Percentiles rank a stretch among this genome's conserved stretches.
Evolutionary conservation across 2,329 filamentous ascomycete genomes (phyloP).

Genomic region (Aspergillus flavus): DNA sequence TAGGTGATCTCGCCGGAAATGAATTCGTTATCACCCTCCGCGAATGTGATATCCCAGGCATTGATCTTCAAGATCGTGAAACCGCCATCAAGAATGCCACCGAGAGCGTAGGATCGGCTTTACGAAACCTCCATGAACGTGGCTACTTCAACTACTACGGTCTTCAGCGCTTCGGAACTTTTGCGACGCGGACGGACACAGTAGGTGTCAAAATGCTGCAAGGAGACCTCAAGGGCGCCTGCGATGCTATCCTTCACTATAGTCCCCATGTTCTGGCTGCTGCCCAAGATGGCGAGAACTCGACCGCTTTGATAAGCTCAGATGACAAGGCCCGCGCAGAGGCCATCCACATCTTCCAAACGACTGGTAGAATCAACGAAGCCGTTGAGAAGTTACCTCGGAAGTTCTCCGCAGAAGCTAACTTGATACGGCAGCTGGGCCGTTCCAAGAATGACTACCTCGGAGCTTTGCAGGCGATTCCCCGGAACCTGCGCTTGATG

Average conservation of each 20-base stretch:
- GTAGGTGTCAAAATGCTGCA: constrained; percentile 83
- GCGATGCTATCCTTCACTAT: constrained; percentile 75
- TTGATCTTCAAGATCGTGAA: constrained; percentile 47
- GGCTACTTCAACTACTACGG: constrained; percentile 99
- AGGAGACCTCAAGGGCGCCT: constrained; percentile 77
- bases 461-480: constrained; percentile 78
- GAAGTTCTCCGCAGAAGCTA: constrained; percentile 78
- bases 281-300: constrained; percentile 50
- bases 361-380: constrained; percentile 58
- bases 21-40: constrained; percentile 92
- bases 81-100: constrained; percentile 47
- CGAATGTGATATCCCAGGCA: constrained; percentile 69
- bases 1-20: constrained; percentile 85
- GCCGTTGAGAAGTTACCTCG: constrained; percentile 72
- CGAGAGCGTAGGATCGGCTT: constrained; percentile 55
- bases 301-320: constrained; percentile 57
- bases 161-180: constrained; percentile 93
- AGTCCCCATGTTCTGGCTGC: constrained; percentile 64
- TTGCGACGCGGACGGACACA: constrained; percentile 79
- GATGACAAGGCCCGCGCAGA: constrained; percentile 80
- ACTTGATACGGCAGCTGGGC: constrained; percentile 75
- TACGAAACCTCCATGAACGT: constrained; percentile 68
- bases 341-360: constrained; percentile 74
- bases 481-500: constrained; percentile 82
- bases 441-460: constrained; percentile 67